Conservation (phyloP, 1,284 basidiomycete genomes). For the Termitomyces sp. region DNA sequence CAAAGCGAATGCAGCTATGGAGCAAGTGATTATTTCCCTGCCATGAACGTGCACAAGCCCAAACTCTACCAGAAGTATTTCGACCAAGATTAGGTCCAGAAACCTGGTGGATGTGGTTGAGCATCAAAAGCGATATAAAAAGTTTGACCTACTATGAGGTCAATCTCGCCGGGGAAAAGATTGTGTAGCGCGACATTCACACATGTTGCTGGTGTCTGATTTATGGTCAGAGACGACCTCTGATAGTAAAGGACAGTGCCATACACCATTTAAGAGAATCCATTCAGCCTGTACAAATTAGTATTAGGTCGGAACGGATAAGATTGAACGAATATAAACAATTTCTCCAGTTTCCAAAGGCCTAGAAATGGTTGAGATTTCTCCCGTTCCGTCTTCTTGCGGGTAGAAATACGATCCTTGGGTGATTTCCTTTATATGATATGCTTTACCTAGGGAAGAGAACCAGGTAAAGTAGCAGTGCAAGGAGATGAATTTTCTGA, state of each 20-base stretch:
- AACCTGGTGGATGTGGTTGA: conserved; percentile 37
- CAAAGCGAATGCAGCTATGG: conserved; percentile 73
- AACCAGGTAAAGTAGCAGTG: conserved; percentile 1
- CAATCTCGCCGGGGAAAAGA: conserved; percentile 77
- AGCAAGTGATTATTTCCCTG: not conserved
- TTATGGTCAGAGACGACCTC: conserved; percentile 7
- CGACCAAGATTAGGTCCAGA: conserved; percentile 76
- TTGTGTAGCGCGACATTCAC: conserved; percentile 88
- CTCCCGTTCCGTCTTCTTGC: conserved; percentile 69
- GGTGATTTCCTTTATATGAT: conserved; percentile 77
- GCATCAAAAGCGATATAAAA: not conserved
- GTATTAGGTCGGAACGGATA: conserved; percentile 3
- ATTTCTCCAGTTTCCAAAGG: conserved; percentile 71
- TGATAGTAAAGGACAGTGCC: conserved; percentile 20
- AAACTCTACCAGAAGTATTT: conserved; percentile 65
- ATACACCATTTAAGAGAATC: conserved; percentile 82
- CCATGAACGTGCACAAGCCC: conserved; percentile 7
- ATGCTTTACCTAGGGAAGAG: conserved; percentile 63
- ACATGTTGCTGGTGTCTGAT: conserved; percentile 85
- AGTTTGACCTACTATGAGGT: conserved; percentile 62
- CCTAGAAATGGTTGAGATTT: conserved; percentile 55
- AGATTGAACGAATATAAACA: conserved; percentile 22
- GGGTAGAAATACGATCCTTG: conserved; percentile 83
- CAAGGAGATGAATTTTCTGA: conserved; percentile 20
- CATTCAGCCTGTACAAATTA: conserved; percentile 60